Evolutionary conservation across 768 basidiomycete genomes (phyloP).

Genomic region (Mycena galericulata): DNA sequence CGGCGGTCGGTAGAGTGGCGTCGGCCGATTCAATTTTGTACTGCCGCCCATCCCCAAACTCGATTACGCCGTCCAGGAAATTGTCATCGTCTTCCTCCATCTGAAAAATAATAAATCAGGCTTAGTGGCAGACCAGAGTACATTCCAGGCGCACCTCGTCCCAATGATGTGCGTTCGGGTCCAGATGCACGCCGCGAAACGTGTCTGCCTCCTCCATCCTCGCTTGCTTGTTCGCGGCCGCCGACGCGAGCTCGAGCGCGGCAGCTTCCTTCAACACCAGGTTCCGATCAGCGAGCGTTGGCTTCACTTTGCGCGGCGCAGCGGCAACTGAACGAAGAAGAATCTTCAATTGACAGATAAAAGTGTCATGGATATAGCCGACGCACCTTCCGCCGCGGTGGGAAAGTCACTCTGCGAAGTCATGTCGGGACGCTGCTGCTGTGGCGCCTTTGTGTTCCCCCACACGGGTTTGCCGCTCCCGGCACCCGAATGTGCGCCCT

Average conservation of each 20-base stretch:
- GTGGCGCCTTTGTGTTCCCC: conserved; percentile 69
- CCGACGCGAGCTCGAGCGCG: conserved; percentile 50
- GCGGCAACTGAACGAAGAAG: conserved; percentile 41
- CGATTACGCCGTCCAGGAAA: conserved; percentile 89
- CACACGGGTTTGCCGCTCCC: conserved; percentile 71
- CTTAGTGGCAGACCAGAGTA: conserved; percentile 1
- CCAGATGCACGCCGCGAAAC: conserved; percentile 92
- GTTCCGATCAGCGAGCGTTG: conserved; percentile 41
- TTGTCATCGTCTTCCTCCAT: conserved; percentile 95
- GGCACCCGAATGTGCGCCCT: conserved; percentile 31
- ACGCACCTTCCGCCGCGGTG: conserved; percentile 93
- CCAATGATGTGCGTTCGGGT: conserved; percentile 97
- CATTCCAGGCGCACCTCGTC: conserved; percentile 80
- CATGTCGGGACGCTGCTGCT: conserved; percentile 55
- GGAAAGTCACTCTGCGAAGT: conserved; percentile 83
- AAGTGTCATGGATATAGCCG: conserved; percentile 52
- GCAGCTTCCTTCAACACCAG: conserved; percentile 58
- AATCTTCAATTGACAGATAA: neutral
- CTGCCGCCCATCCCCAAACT: conserved; percentile 95
- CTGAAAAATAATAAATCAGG: conserved; percentile 50
- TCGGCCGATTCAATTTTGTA: conserved; percentile 80
- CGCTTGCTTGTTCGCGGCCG: conserved; percentile 68
- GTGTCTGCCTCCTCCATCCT: conserved; percentile 89
- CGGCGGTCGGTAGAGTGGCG: conserved; percentile 15
- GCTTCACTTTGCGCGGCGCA: conserved; percentile 50